Base-by-base conservation (phyloP, 106 monocot species). In the Cymbidium sinense region DNA sequence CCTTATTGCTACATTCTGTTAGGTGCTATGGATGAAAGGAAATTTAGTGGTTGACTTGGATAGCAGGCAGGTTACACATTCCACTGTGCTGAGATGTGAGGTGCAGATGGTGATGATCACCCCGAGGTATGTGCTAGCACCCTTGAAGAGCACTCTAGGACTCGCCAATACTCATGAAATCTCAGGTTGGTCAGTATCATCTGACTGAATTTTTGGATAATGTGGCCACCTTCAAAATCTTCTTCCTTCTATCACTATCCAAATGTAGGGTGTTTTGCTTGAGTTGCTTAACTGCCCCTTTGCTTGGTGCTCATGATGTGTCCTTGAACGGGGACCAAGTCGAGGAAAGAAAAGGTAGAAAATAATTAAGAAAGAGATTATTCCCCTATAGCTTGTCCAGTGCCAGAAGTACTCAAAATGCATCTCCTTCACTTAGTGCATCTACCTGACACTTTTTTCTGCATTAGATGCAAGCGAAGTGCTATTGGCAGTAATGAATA, bases 51-150 rank as follows among this genome's bases (percentile, higher is more conserved):
- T 65, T 65, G 28, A 65, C 64, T 65, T 65, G 64, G 37, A 69
- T 11, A 84, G 34, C 72, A 80, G 55, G 43, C 54, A 43, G 41
- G 84, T 74, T 81, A 72, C 71, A 80, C 55, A 30, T 85, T 85
- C 80, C 61, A 80, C 34, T 81, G 31, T 85, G 80, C 10, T 3
- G 37, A 79, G 75, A 83, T 83, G 79, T 83, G 75, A 79, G 83
- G 79, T 79, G 50, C 50, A 79, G 75, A 70, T 84, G 79, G 31
- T 6, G 31, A 84, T 84, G 74, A 81, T 81, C 80, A 77, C 77
- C 81, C 23, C 18, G 21, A 67, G 77, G 85, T 76, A 85, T 85
- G 77, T 25, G 70, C 70, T 80, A 80, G 72, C 71, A 20, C 85
- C 77, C 61, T 74, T 64, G 61, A 85, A 34, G 47, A 21, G 64